phyloP scores from a whole-genome alignment of 768 basidiomycete species.

The Hypholoma fasciculare region DNA sequence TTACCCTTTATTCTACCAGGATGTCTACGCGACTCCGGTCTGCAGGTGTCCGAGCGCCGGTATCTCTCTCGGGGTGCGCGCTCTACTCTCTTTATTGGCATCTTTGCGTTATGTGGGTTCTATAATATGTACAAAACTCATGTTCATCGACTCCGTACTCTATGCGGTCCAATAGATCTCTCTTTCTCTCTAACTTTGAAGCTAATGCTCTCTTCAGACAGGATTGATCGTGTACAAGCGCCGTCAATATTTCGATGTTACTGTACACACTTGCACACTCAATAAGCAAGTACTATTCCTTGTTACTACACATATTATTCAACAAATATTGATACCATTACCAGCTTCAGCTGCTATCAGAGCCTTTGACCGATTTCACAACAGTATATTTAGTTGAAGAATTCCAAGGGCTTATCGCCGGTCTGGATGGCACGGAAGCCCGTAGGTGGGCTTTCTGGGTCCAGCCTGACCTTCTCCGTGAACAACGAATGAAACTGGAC shows the following conservation, averaged over 20 bases:
- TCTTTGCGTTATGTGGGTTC: not conserved
- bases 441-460: constrained; percentile 47
- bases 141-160: not conserved
- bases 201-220: not conserved
- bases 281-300: not conserved
- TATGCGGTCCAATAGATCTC: constrained; percentile 4
- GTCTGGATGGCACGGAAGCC: constrained; percentile 69
- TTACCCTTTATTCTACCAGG: not conserved
- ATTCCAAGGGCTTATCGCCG: constrained; percentile 55
- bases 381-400: constrained; percentile 53
- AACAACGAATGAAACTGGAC: constrained; percentile 73
- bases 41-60: not conserved
- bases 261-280: no score
- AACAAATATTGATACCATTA: no score
- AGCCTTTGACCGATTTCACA: no score
- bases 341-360: no score
- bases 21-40: not conserved
- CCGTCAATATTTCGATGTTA: no score
- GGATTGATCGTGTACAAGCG: no score
- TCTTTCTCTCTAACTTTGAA: not conserved
- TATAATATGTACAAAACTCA: not conserved
- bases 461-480: constrained; percentile 52
- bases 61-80: not conserved
- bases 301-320: not conserved
- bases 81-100: not conserved